Percentiles rank a stretch among this genome's conserved stretches.
Conservation (phyloP, 2,329 filamentous ascomycete genomes). For the Rasamsonia emersonii region DNA sequence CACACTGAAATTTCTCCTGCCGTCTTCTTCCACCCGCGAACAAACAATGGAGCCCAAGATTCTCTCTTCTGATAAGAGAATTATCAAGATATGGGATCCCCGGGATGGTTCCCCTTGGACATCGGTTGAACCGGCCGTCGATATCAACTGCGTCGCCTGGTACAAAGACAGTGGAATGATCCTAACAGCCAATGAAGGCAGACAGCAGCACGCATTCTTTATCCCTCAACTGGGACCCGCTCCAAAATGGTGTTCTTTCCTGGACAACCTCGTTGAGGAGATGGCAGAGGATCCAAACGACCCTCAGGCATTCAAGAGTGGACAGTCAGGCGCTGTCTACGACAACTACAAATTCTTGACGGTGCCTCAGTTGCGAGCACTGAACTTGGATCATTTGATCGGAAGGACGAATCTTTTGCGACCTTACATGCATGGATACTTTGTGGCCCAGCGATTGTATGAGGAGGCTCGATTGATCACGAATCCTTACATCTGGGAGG, state of each 20-base stretch:
- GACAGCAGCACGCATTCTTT: slow-evolving; percentile 91
- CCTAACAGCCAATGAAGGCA: slow-evolving; percentile 90
- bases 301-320: slow-evolving; percentile 43
- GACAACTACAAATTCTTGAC: slow-evolving; percentile 99
- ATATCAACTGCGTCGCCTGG: slow-evolving; percentile 91
- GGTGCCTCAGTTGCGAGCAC: slow-evolving; percentile 69
- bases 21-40: slow-evolving; percentile 62
- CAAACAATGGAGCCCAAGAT: slow-evolving; percentile 64
- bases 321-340: slow-evolving; percentile 64
- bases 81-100: slow-evolving; percentile 95
- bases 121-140: slow-evolving; percentile 86
- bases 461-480: slow-evolving; percentile 89
- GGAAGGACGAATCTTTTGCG: slow-evolving; percentile 82
- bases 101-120: slow-evolving; percentile 82
- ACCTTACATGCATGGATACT: slow-evolving; percentile 99
- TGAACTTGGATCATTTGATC: slow-evolving; percentile 81
- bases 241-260: slow-evolving; percentile 90
- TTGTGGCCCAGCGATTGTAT: slow-evolving; percentile 89
- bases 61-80: slow-evolving; percentile 83
- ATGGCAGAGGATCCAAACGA: slow-evolving; percentile 78
- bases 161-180: slow-evolving; percentile 90
- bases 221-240: slow-evolving; percentile 88
- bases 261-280: slow-evolving; percentile 96
- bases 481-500: slow-evolving; percentile 89
- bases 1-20: slow-evolving; percentile 60